Conservation (phyloP, 371 early-diverging fungal species). For the Chytridium lagenaria region DNA sequence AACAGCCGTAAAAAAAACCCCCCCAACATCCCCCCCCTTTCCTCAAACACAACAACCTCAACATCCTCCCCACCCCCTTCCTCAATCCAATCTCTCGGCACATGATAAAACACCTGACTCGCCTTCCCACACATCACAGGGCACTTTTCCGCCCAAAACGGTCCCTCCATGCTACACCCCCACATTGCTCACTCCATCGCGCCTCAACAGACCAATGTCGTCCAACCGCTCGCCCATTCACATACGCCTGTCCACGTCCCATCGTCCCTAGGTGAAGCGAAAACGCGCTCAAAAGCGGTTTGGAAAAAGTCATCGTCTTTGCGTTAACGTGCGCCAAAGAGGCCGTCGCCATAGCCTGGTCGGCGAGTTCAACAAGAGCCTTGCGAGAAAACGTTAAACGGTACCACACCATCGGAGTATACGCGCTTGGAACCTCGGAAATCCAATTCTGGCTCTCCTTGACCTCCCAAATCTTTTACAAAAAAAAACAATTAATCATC, state of each 20-base stretch:
- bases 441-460: background rate
- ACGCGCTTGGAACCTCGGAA: background rate
- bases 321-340: background rate
- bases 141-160: slow-evolving; percentile 42
- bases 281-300: background rate
- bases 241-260: slow-evolving; percentile 54
- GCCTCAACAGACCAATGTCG: slow-evolving; percentile 54
- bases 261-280: slow-evolving; percentile 45
- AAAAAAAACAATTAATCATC: background rate
- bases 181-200: slow-evolving; percentile 15
- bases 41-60: slow-evolving; percentile 51
- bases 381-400: slow-evolving; percentile 22
- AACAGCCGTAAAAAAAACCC: slow-evolving; percentile 38
- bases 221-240: slow-evolving; percentile 57
- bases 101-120: slow-evolving; percentile 56
- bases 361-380: background rate
- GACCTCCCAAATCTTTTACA: background rate
- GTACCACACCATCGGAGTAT: slow-evolving; percentile 35
- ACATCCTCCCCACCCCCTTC: slow-evolving; percentile 19
- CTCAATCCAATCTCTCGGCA: slow-evolving; percentile 52
- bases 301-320: background rate
- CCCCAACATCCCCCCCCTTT: slow-evolving; percentile 47
- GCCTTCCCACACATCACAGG: slow-evolving; percentile 46
- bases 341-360: background rate
- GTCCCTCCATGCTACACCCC: slow-evolving; percentile 19